Evolutionary conservation across 805 yeast genomes (phyloP), one percentile per base, ranked within the genome.

Genomic region (Jamesozyma gamospora): DNA sequence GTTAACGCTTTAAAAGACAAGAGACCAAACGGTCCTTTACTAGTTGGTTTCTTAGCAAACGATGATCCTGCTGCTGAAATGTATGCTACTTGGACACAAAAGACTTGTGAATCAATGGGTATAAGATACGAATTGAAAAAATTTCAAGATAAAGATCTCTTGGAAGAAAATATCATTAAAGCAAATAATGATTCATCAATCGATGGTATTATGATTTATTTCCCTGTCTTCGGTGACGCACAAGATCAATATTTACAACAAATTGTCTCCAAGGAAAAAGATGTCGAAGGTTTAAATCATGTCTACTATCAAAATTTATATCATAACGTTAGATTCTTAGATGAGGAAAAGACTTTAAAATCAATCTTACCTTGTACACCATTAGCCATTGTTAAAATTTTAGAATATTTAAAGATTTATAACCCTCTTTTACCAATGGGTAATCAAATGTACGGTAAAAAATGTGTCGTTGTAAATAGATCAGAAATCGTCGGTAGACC

Each of bases 401-500:
- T 92, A 55, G 98, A 92, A 59, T 85, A 79, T 57, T 67, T 92
- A 52, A 87, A 92, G 11, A 82, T 86, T 6, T 92, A 92, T 70
- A 92, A 90, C 64, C 64, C 73, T 34, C 63, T 88, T 17, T 62
- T 92, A 42, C 82, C 83, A 21, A 82, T 87, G 55, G 98, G 98
- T 4, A 87, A 92, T 66, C 72, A 96, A 46, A 69, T 92, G 17
- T 92, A 85, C 53, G 98, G 98, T 34, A 88, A 87, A 63, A 90
- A 92, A 37, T 72, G 90, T 41, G 79, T 94, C 36, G 79, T 92
- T 34, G 88, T 92, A 38, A 92, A 92, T 64, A 72, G 98, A 55
- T 83, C 95, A 11, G 98, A 92, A 63, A 90, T 92, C 54, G 98
- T 92, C 17, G 98, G 98, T 11, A 76, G 98, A 51, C 98, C 98